Conservation (phyloP, 2,329 filamentous ascomycete genomes). For the Parascedosporium putredinis region DNA sequence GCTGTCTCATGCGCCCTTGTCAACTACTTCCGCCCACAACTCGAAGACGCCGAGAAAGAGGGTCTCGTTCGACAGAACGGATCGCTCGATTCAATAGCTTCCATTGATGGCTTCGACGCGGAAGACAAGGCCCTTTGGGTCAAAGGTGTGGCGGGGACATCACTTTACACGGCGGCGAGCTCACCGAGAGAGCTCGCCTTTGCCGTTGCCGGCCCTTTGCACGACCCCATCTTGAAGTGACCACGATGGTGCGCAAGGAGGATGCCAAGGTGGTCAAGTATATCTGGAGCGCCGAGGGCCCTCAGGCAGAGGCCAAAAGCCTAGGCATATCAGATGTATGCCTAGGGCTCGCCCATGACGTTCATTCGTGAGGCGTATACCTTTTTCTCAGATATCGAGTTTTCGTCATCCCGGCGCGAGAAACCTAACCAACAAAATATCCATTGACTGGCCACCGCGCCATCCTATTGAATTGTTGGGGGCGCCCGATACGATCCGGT, state of each 20-base stretch:
- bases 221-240: conserved; percentile 3
- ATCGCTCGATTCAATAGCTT: not conserved
- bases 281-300: not conserved
- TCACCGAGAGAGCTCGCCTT: conserved; percentile 4
- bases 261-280: not conserved
- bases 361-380: not conserved
- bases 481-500: too few relatives aligned
- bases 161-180: not conserved
- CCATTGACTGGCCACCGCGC: too few relatives aligned
- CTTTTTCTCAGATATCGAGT: too few relatives aligned
- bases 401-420: too few relatives aligned
- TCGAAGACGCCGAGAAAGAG: conserved; percentile 19
- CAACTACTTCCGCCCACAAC: conserved; percentile 21
- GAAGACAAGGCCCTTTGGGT: conserved; percentile 4
- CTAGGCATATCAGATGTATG: conserved; percentile 2
- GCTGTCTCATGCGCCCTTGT: conserved; percentile 31
- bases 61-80: not conserved
- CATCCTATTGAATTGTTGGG: too few relatives aligned
- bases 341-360: not conserved
- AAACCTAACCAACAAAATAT: too few relatives aligned
- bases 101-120: conserved; percentile 1
- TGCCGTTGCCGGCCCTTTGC: not conserved
- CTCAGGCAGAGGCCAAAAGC: not conserved
- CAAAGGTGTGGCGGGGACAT: not conserved
- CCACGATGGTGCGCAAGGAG: conserved; percentile 1